These are phyloP conservation scores for Fusarium acutatum DNA, from an alignment of 2,329 filamentous ascomycete species.

Conservation along the genomic window DNA sequence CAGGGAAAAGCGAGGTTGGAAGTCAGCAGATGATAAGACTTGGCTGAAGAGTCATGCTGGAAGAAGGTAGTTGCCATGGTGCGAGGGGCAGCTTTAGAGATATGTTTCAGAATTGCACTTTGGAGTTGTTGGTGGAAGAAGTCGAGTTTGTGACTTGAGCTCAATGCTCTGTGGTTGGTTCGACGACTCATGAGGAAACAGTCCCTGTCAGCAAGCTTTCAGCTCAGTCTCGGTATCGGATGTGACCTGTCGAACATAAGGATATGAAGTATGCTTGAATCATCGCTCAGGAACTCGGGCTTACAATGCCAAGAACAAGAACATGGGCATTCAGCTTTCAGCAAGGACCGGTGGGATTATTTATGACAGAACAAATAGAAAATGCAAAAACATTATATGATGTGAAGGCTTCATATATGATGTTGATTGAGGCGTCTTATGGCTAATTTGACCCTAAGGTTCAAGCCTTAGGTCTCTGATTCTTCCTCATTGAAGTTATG, in stretches of 20 bases:
- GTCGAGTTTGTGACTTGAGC: not conserved
- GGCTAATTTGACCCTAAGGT: not conserved
- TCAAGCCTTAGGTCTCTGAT: no score
- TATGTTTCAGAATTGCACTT: not conserved
- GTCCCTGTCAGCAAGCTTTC: not conserved
- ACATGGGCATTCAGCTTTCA: not conserved
- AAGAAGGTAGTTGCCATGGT: not conserved
- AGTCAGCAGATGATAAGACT: not conserved
- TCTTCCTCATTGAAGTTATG: no score
- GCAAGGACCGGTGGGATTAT: not conserved
- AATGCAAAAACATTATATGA: not conserved
- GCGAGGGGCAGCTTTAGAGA: not conserved
- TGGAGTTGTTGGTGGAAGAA: not conserved
- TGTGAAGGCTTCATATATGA: not conserved
- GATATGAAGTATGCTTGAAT: not conserved
- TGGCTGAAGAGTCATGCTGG: not conserved
- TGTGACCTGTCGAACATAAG: not conserved
- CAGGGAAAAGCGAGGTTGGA: not conserved
- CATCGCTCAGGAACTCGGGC: not conserved
- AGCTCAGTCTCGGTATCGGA: not conserved
- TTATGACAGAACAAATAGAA: no score
- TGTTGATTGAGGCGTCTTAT: not conserved
- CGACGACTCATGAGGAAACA: not conserved
- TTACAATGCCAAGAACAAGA: not conserved
- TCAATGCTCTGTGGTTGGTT: not conserved